A percentile compares a stretch with the other conserved stretches of the same genome.
Conservation (phyloP, 805 yeast genomes). For the Yueomyces sp. region DNA sequence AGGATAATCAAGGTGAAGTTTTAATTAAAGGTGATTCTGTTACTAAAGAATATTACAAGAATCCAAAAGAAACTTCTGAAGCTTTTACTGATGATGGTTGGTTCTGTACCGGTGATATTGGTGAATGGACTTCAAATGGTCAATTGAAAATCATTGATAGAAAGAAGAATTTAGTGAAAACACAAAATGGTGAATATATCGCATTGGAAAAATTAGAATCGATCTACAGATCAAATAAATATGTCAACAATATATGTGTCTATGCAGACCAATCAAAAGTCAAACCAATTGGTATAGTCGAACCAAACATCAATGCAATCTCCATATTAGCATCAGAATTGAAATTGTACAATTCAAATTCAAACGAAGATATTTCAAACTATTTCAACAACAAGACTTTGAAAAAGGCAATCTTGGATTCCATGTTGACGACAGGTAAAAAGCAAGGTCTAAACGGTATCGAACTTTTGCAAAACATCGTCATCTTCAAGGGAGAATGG, state of each 20-base stretch:
- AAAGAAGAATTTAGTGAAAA: slow-evolving; percentile 90
- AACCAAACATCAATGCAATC: slow-evolving; percentile 63
- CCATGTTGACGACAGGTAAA: slow-evolving; percentile 63
- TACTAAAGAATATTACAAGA: slow-evolving; percentile 65
- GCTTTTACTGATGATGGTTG: slow-evolving; percentile 78
- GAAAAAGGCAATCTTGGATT: slow-evolving; percentile 37
- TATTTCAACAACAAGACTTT: slow-evolving; percentile 46
- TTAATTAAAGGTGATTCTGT: slow-evolving; percentile 66
- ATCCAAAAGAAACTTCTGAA: slow-evolving; percentile 63
- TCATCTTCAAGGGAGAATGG: slow-evolving; percentile 84
- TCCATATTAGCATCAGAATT: slow-evolving; percentile 45
- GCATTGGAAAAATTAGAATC: slow-evolving; percentile 93
- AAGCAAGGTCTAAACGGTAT: slow-evolving; percentile 72
- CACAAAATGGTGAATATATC: slow-evolving; percentile 92
- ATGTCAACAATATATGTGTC: slow-evolving; percentile 74
- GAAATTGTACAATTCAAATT: slow-evolving; percentile 33
- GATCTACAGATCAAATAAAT: slow-evolving; percentile 69
- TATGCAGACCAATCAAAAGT: slow-evolving; percentile 82
- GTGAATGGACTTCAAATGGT: slow-evolving; percentile 79
- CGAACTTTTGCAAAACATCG: slow-evolving; percentile 70
- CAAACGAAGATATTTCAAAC: slow-evolving; percentile 31
- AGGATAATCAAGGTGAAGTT: slow-evolving; percentile 87
- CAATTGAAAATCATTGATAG: slow-evolving; percentile 79
- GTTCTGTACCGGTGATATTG: slow-evolving; percentile 96
- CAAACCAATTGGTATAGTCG: slow-evolving; percentile 83